Base-by-base conservation (phyloP, 805 yeast species). In the Grigorovia transvaalensis region DNA sequence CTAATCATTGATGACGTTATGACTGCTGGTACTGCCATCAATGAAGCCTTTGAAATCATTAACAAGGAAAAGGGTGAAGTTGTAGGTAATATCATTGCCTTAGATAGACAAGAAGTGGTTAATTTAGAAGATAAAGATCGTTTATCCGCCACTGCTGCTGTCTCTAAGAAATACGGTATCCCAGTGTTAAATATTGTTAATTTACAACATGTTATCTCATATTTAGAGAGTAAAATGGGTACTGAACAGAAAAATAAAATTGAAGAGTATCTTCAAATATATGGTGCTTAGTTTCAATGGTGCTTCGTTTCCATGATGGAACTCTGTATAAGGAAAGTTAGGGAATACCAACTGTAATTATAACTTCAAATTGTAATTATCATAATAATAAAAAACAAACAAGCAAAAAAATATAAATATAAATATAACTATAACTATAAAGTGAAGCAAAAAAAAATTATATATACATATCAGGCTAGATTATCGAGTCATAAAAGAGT, bases 81-180 rank as follows among this genome's bases (percentile, higher is more conserved):
- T 20, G 86, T 82, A 47, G 98, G 95, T 9, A 80, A 88, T 52
- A 83, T 89, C 54, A 87, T 93, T 63, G 96, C 96, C 8, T 78
- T 93, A 59, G 99, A 93, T 69, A 84, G 99, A 75, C 95, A 90
- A 74, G 99, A 93, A 72, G 82, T 93, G 48, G 84, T 86, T 41
- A 84, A 81, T 59, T 74, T 82, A 44, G 75, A 75, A 45, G 65
- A 63, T 45, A 59, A 62, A 38, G 68, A 66, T 49, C 59, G 62
- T 33, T 68, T 74, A 59, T 84, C 93, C 58, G 95, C 98, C 47
- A 87, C 96, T 5, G 84, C 84, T 65, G 81, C 82, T 20, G 93
- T 91, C 29, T 72, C 86, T 49, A 73, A 80, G 62, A 79, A 76
- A 63, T 84, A 83, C 65, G 76, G 77, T 43, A 85, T 91, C 52